Evolutionary conservation across 371 early-diverging fungal genomes (phyloP), one percentile per base, ranked within the genome.

Genomic region (Scutellospora calospora): DNA sequence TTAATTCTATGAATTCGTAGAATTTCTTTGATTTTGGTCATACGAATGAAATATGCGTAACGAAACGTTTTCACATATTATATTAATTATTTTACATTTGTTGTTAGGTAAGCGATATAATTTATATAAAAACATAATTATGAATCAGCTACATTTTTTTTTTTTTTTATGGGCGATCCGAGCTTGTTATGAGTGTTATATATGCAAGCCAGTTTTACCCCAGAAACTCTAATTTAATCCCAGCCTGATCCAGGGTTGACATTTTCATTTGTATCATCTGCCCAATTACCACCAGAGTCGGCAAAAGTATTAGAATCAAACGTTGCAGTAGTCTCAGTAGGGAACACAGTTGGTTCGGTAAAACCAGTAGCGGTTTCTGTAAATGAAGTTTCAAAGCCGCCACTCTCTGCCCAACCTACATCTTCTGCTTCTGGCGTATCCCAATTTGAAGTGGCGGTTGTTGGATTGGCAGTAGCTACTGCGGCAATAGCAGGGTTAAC

Each of bases 401-500:
- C n/a, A n/a, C n/a, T n/a, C n/a, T n/a, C n/a, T n/a, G n/a, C 75
- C 75, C 75, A 75, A 16, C 76, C 57, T 14, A 6, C 22, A 18
- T 6, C 16, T 20, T n/a, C 31, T 0, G 18, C n/a, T 8, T 18
- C 73, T 18, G 51, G 31, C 29, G 33, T 3, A 52, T 72, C 73
- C 73, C 73, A 72, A 72, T 5, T 52, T 45, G 76, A 62, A 9
- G 59, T 72, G 55, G 81, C 81, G 11, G 12, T 49, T 49, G 16
- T 9, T 49, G 49, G 49, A 52, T 82, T 63, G 52, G 79, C 33
- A 31, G 72, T 74, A 81, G 51, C 57, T 4, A 76, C 55, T 8
- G 25, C 73, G 16, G 76, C 80, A n/a, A 83, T 12, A 41, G 65
- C 29, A 41, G 84, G 80, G 71, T 82, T 80, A 62, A 80, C 25